A percentile compares a stretch with the other conserved stretches of the same genome.
Conservation (phyloP, 176 grass and related monocot genomes). For the Hyparrhenia diplandra region DNA sequence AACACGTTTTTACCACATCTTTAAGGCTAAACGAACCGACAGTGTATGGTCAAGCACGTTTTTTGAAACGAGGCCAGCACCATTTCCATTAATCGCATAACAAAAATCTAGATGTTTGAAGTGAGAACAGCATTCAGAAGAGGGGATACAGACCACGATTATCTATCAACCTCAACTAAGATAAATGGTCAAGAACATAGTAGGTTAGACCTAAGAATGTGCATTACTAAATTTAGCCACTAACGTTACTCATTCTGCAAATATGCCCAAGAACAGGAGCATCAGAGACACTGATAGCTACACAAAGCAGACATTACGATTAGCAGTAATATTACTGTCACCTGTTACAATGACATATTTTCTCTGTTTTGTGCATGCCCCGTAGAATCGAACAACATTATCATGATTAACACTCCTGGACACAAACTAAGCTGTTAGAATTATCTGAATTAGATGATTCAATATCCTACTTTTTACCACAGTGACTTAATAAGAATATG, state of each 20-base stretch:
- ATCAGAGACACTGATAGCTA: background rate
- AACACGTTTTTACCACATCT: no score
- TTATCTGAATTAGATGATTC: conserved; percentile 24
- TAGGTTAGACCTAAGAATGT: background rate
- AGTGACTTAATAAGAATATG: conserved; percentile 28
- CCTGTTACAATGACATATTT: conserved; percentile 93
- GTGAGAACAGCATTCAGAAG: background rate
- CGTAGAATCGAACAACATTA: conserved; percentile 73
- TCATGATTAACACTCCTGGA: conserved; percentile 87
- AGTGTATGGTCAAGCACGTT: background rate
- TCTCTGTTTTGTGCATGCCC: conserved; percentile 71
- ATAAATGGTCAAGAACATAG: background rate
- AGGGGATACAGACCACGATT: background rate
- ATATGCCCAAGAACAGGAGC: background rate
- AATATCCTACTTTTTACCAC: background rate
- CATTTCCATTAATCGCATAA: background rate
- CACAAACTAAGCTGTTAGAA: conserved; percentile 18
- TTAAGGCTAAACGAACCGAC: background rate
- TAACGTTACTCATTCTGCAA: background rate
- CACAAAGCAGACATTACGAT: background rate
- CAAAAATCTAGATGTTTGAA: background rate
- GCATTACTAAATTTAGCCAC: background rate
- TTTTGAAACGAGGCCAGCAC: background rate
- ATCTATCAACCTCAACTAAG: background rate
- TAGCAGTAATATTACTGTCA: conserved; percentile 22